A percentile compares a stretch with the other conserved stretches of the same genome.
Conservation (phyloP, 169 alveolate genomes). For the Plasmodium malariae region DNA sequence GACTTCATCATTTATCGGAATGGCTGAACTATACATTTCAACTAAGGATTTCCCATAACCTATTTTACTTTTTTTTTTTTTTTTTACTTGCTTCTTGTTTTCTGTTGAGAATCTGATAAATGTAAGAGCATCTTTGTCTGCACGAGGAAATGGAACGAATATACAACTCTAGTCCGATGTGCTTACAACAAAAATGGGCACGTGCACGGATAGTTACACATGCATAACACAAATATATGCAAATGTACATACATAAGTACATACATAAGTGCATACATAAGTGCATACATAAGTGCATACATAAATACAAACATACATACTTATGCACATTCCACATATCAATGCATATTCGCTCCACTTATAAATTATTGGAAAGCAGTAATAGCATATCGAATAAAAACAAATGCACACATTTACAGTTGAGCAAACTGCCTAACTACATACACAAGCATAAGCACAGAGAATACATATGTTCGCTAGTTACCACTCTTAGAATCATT, state of each 20-base stretch:
- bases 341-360: not conserved
- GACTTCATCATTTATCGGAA: constrained; percentile 50
- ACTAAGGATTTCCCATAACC: constrained; percentile 45
- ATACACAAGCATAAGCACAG: too few species aligned
- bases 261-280: not conserved
- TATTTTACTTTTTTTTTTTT: constrained; percentile 54
- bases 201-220: too few species aligned
- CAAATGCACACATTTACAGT: too few species aligned
- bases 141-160: not conserved
- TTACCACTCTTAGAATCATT: constrained; percentile 56
- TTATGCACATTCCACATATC: not conserved
- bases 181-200: too few species aligned
- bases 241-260: not conserved
- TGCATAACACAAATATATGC: too few species aligned
- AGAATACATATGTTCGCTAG: too few species aligned
- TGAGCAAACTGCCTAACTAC: too few species aligned
- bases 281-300: not conserved
- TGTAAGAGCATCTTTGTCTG: constrained; percentile 72
- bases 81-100: constrained; percentile 72
- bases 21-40: constrained; percentile 76
- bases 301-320: not conserved
- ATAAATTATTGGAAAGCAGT: too few species aligned
- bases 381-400: too few species aligned
- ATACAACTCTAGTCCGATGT: too few species aligned
- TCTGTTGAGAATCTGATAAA: constrained; percentile 69